A percentile compares a stretch with the other conserved stretches of the same genome.
These are phyloP conservation scores for Boletus semigastroideus DNA, from an alignment of 1,284 basidiomycete species.

Conservation along the genomic window DNA sequence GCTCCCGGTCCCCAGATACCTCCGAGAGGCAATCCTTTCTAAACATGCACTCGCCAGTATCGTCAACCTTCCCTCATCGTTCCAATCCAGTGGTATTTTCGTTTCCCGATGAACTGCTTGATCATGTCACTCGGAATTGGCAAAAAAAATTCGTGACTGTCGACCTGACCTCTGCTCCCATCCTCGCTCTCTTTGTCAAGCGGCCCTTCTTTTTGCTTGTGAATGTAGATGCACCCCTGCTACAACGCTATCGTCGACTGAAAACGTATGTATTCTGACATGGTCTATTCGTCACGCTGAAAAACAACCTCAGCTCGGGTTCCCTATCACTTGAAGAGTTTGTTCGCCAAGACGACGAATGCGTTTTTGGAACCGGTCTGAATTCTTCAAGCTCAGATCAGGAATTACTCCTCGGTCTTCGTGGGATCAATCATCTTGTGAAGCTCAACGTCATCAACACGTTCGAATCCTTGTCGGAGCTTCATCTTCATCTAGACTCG, in stretches of 20 bases:
- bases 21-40: conserved; percentile 17
- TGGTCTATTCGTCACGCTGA: conserved; percentile 6
- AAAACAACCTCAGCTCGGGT: conserved; percentile 18
- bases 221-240: conserved; percentile 82
- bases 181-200: conserved; percentile 74
- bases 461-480: conserved; percentile 51
- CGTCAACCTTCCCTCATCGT: conserved; percentile 23
- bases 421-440: conserved; percentile 48
- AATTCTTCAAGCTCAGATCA: conserved; percentile 1
- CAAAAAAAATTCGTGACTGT: conserved; percentile 77
- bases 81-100: conserved; percentile 42
- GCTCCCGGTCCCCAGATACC: conserved; percentile 1
- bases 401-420: conserved; percentile 35
- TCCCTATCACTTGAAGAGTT: conserved; percentile 65
- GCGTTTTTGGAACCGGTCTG: conserved; percentile 49
- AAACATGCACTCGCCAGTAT: conserved; percentile 28
- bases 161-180: conserved; percentile 60
- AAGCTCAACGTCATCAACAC: conserved; percentile 75
- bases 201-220: conserved; percentile 91
- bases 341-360: conserved; percentile 58
- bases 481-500: conserved; percentile 65
- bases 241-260: conserved; percentile 55
- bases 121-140: conserved; percentile 86
- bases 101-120: conserved; percentile 60
- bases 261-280: conserved; percentile 41